These are phyloP conservation scores for Crithidia mellificae DNA, from an alignment of 208 protist species.

Conservation along the genomic window DNA sequence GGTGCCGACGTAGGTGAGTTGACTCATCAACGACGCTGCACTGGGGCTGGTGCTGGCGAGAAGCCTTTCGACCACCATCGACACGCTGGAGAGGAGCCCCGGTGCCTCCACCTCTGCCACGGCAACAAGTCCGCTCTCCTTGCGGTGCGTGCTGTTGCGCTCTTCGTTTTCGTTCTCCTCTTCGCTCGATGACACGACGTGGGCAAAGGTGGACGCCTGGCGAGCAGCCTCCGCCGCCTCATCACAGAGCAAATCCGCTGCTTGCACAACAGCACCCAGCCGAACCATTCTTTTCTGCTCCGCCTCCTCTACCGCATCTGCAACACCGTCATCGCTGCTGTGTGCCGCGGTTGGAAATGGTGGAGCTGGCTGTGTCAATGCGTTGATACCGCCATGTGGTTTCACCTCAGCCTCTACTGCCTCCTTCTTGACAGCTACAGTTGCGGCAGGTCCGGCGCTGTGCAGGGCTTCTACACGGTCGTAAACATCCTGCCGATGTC, in stretches of 20 bases:
- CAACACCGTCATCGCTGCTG: background rate
- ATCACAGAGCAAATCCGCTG: conserved; percentile 22
- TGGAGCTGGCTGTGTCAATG: too few species aligned
- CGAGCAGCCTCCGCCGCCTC: conserved; percentile 8
- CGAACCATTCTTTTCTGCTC: background rate
- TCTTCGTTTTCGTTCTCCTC: background rate
- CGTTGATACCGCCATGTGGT: background rate
- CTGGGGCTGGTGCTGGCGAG: conserved; percentile 44
- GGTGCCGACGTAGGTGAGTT: conserved; percentile 64
- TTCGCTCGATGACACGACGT: conserved; percentile 4
- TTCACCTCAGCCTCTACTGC: background rate
- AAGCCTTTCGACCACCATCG: conserved; percentile 48
- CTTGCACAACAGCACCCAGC: conserved; percentile 27
- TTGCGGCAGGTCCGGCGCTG: background rate
- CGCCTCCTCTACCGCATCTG: background rate
- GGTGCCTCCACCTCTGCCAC: conserved; percentile 20
- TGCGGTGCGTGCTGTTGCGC: background rate
- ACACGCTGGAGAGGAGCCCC: conserved; percentile 48
- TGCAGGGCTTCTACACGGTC: conserved; percentile 18
- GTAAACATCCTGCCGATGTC: conserved; percentile 31
- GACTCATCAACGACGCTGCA: conserved; percentile 51
- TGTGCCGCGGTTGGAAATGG: too few species aligned
- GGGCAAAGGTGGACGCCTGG: conserved; percentile 1
- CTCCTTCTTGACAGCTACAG: background rate
- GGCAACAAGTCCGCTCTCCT: conserved; percentile 14